Base-by-base conservation (phyloP, 2,329 filamentous ascomycete genomes). In the Rhynchosporium secalis region DNA sequence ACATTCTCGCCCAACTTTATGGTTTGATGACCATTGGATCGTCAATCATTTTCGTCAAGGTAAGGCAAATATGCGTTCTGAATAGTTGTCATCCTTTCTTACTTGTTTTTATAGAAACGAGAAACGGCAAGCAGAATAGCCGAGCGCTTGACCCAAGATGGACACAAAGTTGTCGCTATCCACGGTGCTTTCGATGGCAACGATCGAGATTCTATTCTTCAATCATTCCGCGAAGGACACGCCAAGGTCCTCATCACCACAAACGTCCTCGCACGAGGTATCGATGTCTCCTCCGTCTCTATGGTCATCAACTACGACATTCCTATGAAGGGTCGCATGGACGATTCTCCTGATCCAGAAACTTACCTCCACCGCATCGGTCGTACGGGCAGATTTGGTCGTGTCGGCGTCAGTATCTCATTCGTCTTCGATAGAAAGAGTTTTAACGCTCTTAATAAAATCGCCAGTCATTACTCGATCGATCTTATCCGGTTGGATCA, bases 281-380 rank as follows among this genome's bases (percentile, higher is more conserved):
- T 99, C 72, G 95, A 99, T 87, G 80, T 98, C 74, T 77, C 96
- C 78, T 88, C 87, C 33, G 95, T 99, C 13, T 96, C 92, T 9
- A 95, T 99, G 88, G 95, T 99, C 59, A 92, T 99, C 81, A 99
- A 99, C 81, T 99, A 99, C 77, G 89, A 92, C 70, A 89, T 92
- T 62, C 89, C 89, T 29, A 90, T 89, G 80, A 88, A 89, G 73
- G 87, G 89, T 46, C 78, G 83, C 38, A 86, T 89, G 20, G 93
- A 98, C 70, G 82, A 83, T 33, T 91, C 95, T 77, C 90, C 94
- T 13, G 95, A 99, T 73, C 87, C 87, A 52, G 93, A 98, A 79
- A 99, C 95, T 0, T 99, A 99, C 74, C 88, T 99, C 55, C 95
- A 99, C 82, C 90, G 95, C 74, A 99, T 99, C 71, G 95, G 95